phyloP scores from a whole-genome alignment of 2,329 filamentous ascomycete species.

The Aureobasidium sp. region DNA sequence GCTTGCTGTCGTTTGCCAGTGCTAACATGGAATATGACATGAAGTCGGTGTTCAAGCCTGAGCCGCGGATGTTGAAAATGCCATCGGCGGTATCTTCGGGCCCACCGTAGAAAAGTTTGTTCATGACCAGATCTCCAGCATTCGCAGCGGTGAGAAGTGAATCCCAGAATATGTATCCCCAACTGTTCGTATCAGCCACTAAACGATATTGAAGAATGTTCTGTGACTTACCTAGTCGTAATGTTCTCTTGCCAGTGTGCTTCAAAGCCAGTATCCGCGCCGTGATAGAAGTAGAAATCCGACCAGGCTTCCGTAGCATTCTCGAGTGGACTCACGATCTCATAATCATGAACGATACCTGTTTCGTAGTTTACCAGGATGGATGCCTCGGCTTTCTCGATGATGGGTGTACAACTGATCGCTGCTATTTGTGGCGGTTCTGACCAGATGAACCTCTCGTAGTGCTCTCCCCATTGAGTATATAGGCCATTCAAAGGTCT shows the following conservation, averaged over 20 bases:
- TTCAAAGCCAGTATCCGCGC: background rate
- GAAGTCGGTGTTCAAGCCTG: background rate
- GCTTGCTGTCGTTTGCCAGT: background rate
- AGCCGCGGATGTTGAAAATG: background rate
- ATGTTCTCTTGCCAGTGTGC: background rate
- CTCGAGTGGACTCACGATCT: background rate
- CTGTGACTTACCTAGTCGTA: background rate
- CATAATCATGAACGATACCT: background rate
- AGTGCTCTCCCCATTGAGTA: background rate
- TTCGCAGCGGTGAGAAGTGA: background rate
- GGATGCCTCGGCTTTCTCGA: background rate
- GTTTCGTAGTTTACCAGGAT: background rate
- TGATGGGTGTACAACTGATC: background rate
- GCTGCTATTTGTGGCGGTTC: background rate
- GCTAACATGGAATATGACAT: slow-evolving; percentile 2
- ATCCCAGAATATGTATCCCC: background rate
- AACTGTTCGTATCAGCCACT: background rate
- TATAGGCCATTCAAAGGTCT: background rate
- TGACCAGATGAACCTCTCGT: background rate
- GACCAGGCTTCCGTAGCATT: background rate
- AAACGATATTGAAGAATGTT: too few species aligned
- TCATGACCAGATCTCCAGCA: background rate
- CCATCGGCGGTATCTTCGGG: background rate
- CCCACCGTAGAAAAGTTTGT: background rate
- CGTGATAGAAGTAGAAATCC: background rate